Base-by-base conservation (phyloP, 306 rosid species). In the Vigna hirtella region DNA sequence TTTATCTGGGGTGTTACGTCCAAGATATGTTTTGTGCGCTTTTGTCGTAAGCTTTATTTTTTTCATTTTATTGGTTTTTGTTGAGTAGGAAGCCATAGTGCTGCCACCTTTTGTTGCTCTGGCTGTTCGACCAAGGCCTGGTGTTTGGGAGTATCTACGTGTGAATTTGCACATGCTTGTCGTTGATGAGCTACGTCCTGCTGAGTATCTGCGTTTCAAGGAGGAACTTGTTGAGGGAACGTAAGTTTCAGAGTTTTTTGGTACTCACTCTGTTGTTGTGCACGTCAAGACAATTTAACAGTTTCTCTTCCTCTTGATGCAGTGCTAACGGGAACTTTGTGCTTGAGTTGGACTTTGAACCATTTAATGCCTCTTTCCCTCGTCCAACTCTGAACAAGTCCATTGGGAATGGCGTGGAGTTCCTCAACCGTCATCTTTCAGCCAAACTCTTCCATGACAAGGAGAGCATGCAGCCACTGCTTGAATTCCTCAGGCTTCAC, bases 121-220 rank as follows among this genome's bases (percentile, higher is more conserved):
- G 38, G 99, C 97, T 15, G 94, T 93, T 59, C 90, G 99, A 63
- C 99, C 96, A 22, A 93, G 99, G 91, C 99, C 99, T 17, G 99
- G 99, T 43, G 99, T 95, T 66, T 95, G 99, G 99, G 99, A 93
- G 71, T 95, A 95, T 86, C 91, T 95, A 62, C 72, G 89, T 43
- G 91, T 95, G 53, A 88, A 95, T 53, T 90, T 91, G 43, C 90
- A 91, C 17, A 84, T 90, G 5, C 94, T 93, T 61, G 82, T 85
- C 57, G 86, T 93, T 64, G 99, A 95, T 83, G 94, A 91, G 82
- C 71, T 95, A 73, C 81, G 56, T 14, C 87, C 81, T 16, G 40
- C 98, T 51, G 99, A 95, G 87, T 95, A 88, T 87, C 83, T 95
- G 84, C 87, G 82, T 51, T 95, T 95, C 88, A 95, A 95, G 80